Conservation (phyloP, 768 basidiomycete genomes). For the Pulveroboletus sp. region DNA sequence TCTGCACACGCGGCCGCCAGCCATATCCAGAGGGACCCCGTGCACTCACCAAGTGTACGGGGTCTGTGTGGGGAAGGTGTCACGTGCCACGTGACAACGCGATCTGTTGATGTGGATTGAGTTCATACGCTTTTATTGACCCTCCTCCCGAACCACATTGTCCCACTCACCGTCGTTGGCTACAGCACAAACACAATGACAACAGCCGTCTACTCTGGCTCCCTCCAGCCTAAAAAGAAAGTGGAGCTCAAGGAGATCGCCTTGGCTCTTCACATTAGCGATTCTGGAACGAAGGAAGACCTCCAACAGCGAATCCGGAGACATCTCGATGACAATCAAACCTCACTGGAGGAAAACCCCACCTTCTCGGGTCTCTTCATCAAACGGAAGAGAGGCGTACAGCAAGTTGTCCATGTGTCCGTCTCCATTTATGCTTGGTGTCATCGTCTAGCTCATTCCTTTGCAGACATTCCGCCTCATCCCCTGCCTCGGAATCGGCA, state of each 20-base stretch:
- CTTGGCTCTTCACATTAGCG: slow-evolving; percentile 44
- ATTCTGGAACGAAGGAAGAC: slow-evolving; percentile 60
- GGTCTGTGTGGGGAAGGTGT: slow-evolving; percentile 5
- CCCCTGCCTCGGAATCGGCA: slow-evolving; percentile 11
- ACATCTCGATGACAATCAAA: slow-evolving; percentile 53
- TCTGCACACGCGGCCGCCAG: too few species aligned
- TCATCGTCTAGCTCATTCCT: background rate
- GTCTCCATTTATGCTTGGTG: background rate
- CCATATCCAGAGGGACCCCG: slow-evolving; percentile 1
- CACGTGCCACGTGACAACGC: slow-evolving; percentile 25
- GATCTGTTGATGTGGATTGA: slow-evolving; percentile 30
- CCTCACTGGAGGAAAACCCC: slow-evolving; percentile 52
- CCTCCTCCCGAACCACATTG: slow-evolving; percentile 9
- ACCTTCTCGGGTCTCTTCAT: slow-evolving; percentile 51
- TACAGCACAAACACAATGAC: slow-evolving; percentile 33
- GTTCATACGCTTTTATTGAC: slow-evolving; percentile 12
- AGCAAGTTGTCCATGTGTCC: slow-evolving; percentile 10
- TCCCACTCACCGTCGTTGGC: background rate
- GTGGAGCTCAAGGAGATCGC: slow-evolving; percentile 62
- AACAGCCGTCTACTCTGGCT: slow-evolving; percentile 43
- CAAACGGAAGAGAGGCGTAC: slow-evolving; percentile 34
- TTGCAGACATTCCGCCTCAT: slow-evolving; percentile 12
- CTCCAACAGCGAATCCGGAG: slow-evolving; percentile 56
- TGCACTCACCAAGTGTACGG: background rate
- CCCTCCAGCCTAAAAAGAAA: slow-evolving; percentile 64